phyloP scores from a whole-genome alignment of 1,284 basidiomycete genomes.

The Afroboletus lepidellus region DNA sequence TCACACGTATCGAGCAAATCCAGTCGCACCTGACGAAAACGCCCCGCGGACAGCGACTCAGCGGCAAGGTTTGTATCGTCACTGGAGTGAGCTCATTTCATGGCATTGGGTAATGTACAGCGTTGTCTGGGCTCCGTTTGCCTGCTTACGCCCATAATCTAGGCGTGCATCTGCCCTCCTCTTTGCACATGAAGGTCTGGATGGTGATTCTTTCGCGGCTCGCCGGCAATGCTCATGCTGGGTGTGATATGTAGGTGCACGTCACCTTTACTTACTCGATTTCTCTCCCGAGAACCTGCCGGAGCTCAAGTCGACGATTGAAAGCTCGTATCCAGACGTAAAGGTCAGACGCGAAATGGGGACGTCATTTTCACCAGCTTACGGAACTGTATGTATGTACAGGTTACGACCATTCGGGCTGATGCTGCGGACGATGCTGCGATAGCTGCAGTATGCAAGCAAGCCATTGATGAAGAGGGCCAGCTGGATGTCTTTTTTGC shows the following conservation, averaged over 20 bases:
- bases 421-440: slow-evolving; percentile 84
- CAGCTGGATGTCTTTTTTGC: slow-evolving; percentile 92
- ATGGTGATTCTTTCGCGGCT: neutral
- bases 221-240: slow-evolving; percentile 3
- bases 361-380: slow-evolving; percentile 5
- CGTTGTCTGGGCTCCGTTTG: slow-evolving; percentile 3
- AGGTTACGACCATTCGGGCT: slow-evolving; percentile 72
- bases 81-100: slow-evolving; percentile 84
- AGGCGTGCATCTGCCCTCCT: slow-evolving; percentile 75
- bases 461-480: slow-evolving; percentile 77
- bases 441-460: slow-evolving; percentile 68
- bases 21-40: slow-evolving; percentile 64
- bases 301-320: slow-evolving; percentile 67
- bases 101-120: slow-evolving; percentile 70
- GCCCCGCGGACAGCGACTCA: slow-evolving; percentile 59
- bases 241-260: slow-evolving; percentile 59
- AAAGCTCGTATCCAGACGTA: slow-evolving; percentile 71
- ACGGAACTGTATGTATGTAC: slow-evolving; percentile 21
- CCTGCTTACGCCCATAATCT: slow-evolving; percentile 14
- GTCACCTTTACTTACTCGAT: slow-evolving; percentile 84
- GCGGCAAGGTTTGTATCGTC: slow-evolving; percentile 85
- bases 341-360: slow-evolving; percentile 49
- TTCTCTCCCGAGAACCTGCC: slow-evolving; percentile 71
- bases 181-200: slow-evolving; percentile 79
- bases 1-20: slow-evolving; percentile 65